phyloP scores from a whole-genome alignment of 2,329 filamentous ascomycete genomes.

The Trichocomaceae sp. region DNA sequence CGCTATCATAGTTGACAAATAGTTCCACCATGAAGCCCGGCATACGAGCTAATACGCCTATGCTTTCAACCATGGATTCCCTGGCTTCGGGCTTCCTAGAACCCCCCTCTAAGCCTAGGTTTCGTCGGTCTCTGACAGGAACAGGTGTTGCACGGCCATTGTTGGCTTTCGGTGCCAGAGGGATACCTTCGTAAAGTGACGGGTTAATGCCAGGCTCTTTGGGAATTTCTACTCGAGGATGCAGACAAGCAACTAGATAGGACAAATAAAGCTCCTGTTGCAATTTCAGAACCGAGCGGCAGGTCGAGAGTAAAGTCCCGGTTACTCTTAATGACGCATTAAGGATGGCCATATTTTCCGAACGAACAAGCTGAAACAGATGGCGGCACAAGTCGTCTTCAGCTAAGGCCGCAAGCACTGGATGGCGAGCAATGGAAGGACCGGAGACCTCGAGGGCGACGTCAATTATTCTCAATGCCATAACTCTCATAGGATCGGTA shows the following conservation, averaged over 20 bases:
- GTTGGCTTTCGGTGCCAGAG: conserved; percentile 71
- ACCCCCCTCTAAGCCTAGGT: conserved; percentile 85
- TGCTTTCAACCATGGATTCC: conserved; percentile 96
- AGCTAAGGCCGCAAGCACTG: conserved; percentile 76
- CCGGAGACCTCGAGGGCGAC: conserved; percentile 94
- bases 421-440: conserved; percentile 88
- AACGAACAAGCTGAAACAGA: conserved; percentile 90
- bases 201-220: conserved; percentile 85
- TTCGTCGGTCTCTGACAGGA: conserved; percentile 84
- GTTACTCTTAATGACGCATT: conserved; percentile 90
- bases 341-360: conserved; percentile 90
- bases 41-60: conserved; percentile 85
- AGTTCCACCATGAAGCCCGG: conserved; percentile 91
- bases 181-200: conserved; percentile 84
- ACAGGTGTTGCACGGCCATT: conserved; percentile 88
- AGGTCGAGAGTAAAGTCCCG: conserved; percentile 83
- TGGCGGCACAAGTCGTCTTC: conserved; percentile 91
- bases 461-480: conserved; percentile 94
- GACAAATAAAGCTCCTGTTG: conserved; percentile 95
- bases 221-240: conserved; percentile 90
- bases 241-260: conserved; percentile 87
- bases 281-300: conserved; percentile 80
- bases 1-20: conserved; percentile 97
- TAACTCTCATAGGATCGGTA: conserved; percentile 91
- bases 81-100: conserved; percentile 87